Evolutionary conservation across 2,329 filamentous ascomycete species (phyloP).

Genomic region (Piedraia hortae): DNA sequence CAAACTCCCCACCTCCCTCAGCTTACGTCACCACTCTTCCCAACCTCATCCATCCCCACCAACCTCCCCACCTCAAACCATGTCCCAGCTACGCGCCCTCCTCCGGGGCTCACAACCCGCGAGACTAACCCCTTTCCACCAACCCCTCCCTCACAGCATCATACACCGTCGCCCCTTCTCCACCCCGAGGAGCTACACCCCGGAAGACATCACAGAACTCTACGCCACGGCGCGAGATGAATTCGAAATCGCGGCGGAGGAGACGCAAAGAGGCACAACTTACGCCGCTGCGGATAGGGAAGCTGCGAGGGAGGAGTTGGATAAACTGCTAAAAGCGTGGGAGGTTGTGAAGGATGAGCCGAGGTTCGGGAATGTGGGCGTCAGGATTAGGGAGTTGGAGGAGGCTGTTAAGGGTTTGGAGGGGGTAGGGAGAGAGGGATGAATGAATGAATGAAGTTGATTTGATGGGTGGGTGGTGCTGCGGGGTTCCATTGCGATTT

Average conservation of each 20-base stretch:
- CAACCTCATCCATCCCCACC: too few species aligned
- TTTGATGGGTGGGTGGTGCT: too few species aligned
- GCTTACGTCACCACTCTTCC: too few species aligned
- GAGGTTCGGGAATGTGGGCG: constrained; percentile 22
- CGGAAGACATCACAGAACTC: constrained; percentile 17
- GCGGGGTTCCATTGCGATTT: too few species aligned
- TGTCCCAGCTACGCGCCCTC: too few species aligned
- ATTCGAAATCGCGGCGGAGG: constrained; percentile 25
- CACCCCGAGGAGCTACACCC: too few species aligned
- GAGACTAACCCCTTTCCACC: constrained; percentile 3
- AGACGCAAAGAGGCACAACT: constrained; percentile 25
- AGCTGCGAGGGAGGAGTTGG: constrained; percentile 25
- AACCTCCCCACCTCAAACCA: too few species aligned
- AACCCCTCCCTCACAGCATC: constrained; percentile 12
- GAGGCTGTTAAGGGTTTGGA: constrained; percentile 17
- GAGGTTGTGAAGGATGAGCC: constrained; percentile 26
- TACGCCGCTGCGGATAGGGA: constrained; percentile 27
- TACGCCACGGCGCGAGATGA: constrained; percentile 15
- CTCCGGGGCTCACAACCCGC: too few species aligned
- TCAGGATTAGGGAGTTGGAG: constrained; percentile 26
- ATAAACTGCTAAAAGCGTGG: constrained; percentile 22
- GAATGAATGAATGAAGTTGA: too few species aligned
- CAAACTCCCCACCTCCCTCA: too few species aligned
- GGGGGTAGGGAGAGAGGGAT: too few species aligned
- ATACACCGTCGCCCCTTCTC: too few species aligned